A percentile compares a stretch with the other conserved stretches of the same genome.
These are phyloP conservation scores for Beauveria pseudobassiana DNA, from an alignment of 2,329 filamentous ascomycete genomes.

Conservation along the genomic window DNA sequence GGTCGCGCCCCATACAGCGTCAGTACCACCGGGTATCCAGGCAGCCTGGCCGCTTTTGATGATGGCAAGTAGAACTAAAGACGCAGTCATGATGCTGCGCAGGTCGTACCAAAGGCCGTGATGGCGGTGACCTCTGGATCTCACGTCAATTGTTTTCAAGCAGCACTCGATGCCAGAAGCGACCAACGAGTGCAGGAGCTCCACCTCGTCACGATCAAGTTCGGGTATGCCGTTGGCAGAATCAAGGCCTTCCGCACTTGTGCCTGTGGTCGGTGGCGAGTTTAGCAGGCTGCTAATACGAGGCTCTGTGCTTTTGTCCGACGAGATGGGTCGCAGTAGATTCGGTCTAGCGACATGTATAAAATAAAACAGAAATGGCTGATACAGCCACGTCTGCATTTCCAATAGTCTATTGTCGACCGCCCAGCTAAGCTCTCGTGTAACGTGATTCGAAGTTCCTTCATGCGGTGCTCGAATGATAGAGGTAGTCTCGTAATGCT, in stretches of 20 bases:
- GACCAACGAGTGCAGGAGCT: slow-evolving; percentile 14
- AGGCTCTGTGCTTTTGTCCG: not conserved
- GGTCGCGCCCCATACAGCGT: slow-evolving; percentile 14
- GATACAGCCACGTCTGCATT: slow-evolving; percentile 19
- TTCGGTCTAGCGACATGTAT: slow-evolving; percentile 11
- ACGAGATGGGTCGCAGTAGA: not conserved
- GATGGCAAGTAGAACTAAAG: slow-evolving; percentile 15
- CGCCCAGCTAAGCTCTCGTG: slow-evolving; percentile 18
- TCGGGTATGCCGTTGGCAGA: not conserved
- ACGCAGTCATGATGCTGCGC: slow-evolving; percentile 17
- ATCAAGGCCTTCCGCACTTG: not conserved
- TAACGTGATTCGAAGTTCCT: slow-evolving; percentile 13
- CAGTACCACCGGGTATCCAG: slow-evolving; percentile 16
- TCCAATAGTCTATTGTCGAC: slow-evolving; percentile 18
- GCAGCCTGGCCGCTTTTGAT: slow-evolving; percentile 15
- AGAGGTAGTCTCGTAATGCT: slow-evolving; percentile 14
- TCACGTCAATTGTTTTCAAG: slow-evolving; percentile 17
- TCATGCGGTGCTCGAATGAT: slow-evolving; percentile 15
- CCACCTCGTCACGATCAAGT: slow-evolving; percentile 14
- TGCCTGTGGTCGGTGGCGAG: not conserved
- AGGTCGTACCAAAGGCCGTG: slow-evolving; percentile 21
- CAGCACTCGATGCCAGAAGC: slow-evolving; percentile 17
- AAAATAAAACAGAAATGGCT: slow-evolving; percentile 16
- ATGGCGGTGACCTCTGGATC: slow-evolving; percentile 17
- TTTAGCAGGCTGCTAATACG: slow-evolving; percentile 15